Conservation (phyloP, 441 rosid genomes). For the Populus hybrid region DNA sequence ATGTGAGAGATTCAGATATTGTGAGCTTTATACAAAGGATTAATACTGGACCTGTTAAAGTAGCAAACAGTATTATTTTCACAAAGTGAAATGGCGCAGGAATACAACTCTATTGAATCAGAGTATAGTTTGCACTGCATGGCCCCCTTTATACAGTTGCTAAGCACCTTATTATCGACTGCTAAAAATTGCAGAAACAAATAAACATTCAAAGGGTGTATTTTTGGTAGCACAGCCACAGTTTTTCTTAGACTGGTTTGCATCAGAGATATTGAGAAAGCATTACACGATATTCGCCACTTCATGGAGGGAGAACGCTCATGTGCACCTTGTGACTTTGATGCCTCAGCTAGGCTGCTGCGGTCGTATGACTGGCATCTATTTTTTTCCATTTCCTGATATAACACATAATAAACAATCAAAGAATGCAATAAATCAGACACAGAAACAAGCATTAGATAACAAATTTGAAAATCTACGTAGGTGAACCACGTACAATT, state of each 20-base stretch:
- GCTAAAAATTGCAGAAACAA: too few relatives aligned
- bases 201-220: too few relatives aligned
- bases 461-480: neutral
- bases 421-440: neutral
- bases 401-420: slow-evolving; percentile 17
- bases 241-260: too few relatives aligned
- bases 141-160: neutral
- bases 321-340: slow-evolving; percentile 64
- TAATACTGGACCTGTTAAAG: slow-evolving; percentile 64
- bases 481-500: too few relatives aligned
- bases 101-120: slow-evolving; percentile 71
- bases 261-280: too few relatives aligned
- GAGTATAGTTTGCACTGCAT: slow-evolving; percentile 60
- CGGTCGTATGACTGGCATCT: slow-evolving; percentile 48
- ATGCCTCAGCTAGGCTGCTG: slow-evolving; percentile 60
- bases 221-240: too few relatives aligned
- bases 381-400: slow-evolving; percentile 75
- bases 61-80: slow-evolving; percentile 74
- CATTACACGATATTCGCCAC: neutral
- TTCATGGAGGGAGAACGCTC: slow-evolving; percentile 7
- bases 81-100: slow-evolving; percentile 63
- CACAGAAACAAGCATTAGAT: neutral
- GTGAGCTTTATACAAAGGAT: neutral
- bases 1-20: neutral
- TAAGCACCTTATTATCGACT: too few relatives aligned